Base-by-base conservation (phyloP, 2,329 filamentous ascomycete genomes). In the Diaporthe caulivora region DNA sequence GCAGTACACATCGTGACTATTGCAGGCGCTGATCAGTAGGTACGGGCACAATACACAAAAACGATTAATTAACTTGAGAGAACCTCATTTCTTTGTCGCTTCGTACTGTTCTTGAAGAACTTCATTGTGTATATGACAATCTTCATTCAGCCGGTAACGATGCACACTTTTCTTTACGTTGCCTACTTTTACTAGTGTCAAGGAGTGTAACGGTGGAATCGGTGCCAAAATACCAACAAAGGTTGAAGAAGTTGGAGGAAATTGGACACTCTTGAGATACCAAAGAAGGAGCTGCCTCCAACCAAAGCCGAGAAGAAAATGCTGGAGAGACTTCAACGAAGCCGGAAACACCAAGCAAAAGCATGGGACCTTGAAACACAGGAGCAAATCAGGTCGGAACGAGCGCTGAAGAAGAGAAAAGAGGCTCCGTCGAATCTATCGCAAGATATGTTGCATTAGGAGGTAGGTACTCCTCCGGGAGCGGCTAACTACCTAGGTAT, bases 281-380 rank as follows among this genome's bases (percentile, higher is more conserved):
- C 29, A n/a, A 57, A 55, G 53, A 54, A 54, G 51, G 51, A 54
- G 15, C 26, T 21, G 6, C 26, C 29, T 15, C 54, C 31, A 6
- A 57, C 29, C 18, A 57, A 24, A 37, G 54, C 29, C 3, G 54
- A 57, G 29, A 57, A 57, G 54, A 57, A 57, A 57, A 57, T 3
- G 54, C 29, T 57, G 31, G 37, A 37, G 54, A 7, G 54, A n/a
- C 18, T 37, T 57, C 8, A 57, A 57, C 31, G 54, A 24, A 57
- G 54, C 54, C 54, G 54, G 54, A 57, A 57, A 57, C 18, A 57
- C 31, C 29, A 57, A n/a, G 31, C 54, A 37, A 57, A 58, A 40
- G 24, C 55, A 26, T 58, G 55, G 55, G 55, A 58, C 55, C 55
- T 58, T 58, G 55, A 58, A 24, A 58, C 31, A 31, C 51, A 54